These are phyloP conservation scores for Moniliophthora roreri DNA, from an alignment of 1,284 basidiomycete genomes.

Conservation along the genomic window DNA sequence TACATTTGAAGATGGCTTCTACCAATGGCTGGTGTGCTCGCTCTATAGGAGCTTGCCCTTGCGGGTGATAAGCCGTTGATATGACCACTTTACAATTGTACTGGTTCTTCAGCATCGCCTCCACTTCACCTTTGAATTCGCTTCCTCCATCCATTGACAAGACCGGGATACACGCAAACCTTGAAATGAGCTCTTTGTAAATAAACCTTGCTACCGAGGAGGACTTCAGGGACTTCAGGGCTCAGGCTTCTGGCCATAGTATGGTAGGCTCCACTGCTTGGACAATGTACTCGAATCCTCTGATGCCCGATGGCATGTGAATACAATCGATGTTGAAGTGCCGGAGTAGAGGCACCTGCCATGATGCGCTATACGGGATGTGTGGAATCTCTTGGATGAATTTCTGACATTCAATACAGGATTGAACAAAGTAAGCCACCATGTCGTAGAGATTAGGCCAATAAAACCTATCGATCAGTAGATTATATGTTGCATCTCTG, in stretches of 20 bases:
- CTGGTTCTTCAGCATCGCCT: conserved; percentile 18
- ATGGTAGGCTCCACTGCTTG: conserved; percentile 23
- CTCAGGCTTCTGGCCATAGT: conserved; percentile 26
- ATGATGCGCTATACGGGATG: conserved; percentile 22
- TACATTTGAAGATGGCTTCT: conserved; percentile 22
- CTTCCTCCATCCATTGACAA: conserved; percentile 27
- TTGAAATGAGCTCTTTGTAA: conserved; percentile 27
- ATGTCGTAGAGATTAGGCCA: conserved; percentile 33
- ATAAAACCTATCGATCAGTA: conserved; percentile 24
- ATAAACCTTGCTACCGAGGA: conserved; percentile 25
- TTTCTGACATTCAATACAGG: conserved; percentile 22
- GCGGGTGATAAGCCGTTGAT: conserved; percentile 28
- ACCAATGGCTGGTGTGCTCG: conserved; percentile 24
- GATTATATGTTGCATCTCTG: conserved; percentile 24
- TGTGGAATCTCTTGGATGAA: conserved; percentile 15
- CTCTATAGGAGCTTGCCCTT: conserved; percentile 31
- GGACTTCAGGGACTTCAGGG: conserved; percentile 16
- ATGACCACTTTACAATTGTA: conserved; percentile 25
- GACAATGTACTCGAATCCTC: conserved; percentile 23
- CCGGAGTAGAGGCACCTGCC: conserved; percentile 15
- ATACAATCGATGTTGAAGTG: conserved; percentile 27
- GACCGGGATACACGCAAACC: conserved; percentile 24
- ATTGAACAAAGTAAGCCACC: conserved; percentile 29
- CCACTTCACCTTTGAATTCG: conserved; percentile 26
- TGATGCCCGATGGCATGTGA: conserved; percentile 24